Conservation (phyloP, 345 rosid species). For the Gossypium herbaceum region DNA sequence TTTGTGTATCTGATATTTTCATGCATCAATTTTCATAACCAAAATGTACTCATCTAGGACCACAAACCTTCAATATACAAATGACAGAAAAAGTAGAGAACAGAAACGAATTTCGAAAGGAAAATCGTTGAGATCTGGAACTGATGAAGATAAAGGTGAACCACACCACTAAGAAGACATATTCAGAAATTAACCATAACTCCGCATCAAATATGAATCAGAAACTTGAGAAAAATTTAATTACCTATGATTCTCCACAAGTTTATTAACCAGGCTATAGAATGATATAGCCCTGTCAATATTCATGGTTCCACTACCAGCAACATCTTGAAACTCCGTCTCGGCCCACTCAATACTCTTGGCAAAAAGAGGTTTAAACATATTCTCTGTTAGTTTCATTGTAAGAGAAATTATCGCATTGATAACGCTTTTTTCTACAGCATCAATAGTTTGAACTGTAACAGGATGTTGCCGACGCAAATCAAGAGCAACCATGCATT, state of each 20-base stretch:
- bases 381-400: constrained; percentile 88
- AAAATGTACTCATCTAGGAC: background rate
- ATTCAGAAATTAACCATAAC: background rate
- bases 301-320: constrained; percentile 33
- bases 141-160: background rate
- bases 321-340: constrained; percentile 46
- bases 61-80: background rate
- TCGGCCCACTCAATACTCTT: constrained; percentile 84
- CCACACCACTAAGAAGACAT: background rate
- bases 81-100: background rate
- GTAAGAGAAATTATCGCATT: constrained; percentile 58
- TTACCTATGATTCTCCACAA: constrained; percentile 84
- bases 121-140: background rate
- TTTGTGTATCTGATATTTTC: background rate
- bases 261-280: constrained; percentile 67
- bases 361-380: constrained; percentile 89
- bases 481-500: constrained; percentile 81
- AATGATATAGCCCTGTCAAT: constrained; percentile 69
- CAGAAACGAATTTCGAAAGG: background rate
- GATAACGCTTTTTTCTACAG: constrained; percentile 67
- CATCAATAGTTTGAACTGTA: constrained; percentile 53
- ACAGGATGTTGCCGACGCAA: constrained; percentile 62
- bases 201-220: background rate
- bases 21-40: background rate
- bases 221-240: constrained; percentile 11